Conservation (phyloP, 208 protist species). For the Acanthamoeba polyphaga region DNA sequence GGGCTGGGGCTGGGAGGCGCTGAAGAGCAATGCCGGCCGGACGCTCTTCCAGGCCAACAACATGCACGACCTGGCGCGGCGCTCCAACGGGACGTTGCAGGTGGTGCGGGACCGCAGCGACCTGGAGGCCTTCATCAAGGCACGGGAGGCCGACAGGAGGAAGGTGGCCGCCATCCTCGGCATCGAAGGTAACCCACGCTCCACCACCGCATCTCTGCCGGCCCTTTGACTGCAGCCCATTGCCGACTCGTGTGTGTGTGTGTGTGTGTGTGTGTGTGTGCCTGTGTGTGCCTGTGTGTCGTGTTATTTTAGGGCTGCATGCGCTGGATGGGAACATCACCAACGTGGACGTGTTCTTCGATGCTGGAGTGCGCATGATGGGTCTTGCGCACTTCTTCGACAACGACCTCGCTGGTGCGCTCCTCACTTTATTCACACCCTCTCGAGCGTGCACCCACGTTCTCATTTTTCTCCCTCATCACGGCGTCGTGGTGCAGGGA, state of each 20-base stretch:
- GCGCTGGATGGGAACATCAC: constrained; percentile 68
- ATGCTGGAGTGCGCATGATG: constrained; percentile 75
- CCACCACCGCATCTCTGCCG: no score
- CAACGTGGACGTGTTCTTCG: constrained; percentile 76
- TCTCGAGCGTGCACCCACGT: no score
- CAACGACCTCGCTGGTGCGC: constrained; percentile 65
- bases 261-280: background rate
- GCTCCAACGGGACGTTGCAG: constrained; percentile 26
- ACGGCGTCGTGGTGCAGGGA: background rate
- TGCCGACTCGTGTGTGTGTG: background rate
- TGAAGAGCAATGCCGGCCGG: constrained; percentile 53
- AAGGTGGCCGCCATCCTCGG: constrained; percentile 65
- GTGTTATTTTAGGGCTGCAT: background rate
- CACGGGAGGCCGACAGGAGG: background rate
- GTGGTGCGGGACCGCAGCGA: constrained; percentile 19
- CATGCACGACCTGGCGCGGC: constrained; percentile 29
- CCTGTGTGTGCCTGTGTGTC: background rate
- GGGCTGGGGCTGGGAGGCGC: constrained; percentile 62
- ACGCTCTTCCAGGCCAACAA: constrained; percentile 63
- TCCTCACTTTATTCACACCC: background rate
- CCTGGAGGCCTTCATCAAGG: constrained; percentile 29
- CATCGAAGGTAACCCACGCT: constrained; percentile 22
- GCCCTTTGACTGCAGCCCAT: background rate
- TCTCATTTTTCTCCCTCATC: background rate
- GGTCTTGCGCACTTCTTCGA: constrained; percentile 77